These are phyloP conservation scores for Sporobolomyces pararoseus DNA, from an alignment of 768 basidiomycete species.

Conservation along the genomic window DNA sequence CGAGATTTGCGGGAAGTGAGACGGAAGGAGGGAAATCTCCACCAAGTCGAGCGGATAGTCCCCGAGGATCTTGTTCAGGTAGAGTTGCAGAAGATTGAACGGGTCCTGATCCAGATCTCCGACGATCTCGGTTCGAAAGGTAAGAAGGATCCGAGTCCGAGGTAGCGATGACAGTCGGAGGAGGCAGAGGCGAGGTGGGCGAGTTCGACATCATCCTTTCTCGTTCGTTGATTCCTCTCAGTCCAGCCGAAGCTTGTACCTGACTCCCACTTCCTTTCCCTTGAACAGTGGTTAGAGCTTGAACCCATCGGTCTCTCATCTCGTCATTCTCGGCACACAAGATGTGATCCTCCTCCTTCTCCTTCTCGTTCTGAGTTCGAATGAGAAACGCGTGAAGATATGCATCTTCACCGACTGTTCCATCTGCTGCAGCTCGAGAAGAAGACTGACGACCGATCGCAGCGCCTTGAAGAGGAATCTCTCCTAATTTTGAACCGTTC, in stretches of 20 bases:
- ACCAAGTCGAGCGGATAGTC: conserved; percentile 14
- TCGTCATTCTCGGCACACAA: conserved; percentile 92
- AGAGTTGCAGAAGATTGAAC: not conserved
- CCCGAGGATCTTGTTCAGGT: conserved; percentile 27
- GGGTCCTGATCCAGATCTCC: conserved; percentile 23
- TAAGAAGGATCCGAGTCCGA: conserved; percentile 13
- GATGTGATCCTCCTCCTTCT: conserved; percentile 73
- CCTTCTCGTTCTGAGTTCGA: conserved; percentile 63
- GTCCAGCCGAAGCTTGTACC: not conserved
- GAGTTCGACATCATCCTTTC: not conserved
- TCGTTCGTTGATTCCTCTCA: not conserved
- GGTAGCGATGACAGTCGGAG: conserved; percentile 17
- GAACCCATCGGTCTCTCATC: conserved; percentile 92
- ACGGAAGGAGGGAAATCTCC: conserved; percentile 58
- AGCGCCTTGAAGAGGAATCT: conserved; percentile 82
- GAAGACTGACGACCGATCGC: conserved; percentile 81
- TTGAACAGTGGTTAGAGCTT: conserved; percentile 58
- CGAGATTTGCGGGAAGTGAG: conserved; percentile 57
- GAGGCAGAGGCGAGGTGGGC: not conserved
- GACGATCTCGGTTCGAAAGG: not conserved
- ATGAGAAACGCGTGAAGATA: conserved; percentile 97
- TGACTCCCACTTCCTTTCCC: not conserved
- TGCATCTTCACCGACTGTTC: conserved; percentile 70
- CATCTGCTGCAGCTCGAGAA: conserved; percentile 51
- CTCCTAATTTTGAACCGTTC: conserved; percentile 84